These are phyloP conservation scores for Tetrahymena borealis DNA, from an alignment of 73 alveolate species.

Conservation along the genomic window DNA sequence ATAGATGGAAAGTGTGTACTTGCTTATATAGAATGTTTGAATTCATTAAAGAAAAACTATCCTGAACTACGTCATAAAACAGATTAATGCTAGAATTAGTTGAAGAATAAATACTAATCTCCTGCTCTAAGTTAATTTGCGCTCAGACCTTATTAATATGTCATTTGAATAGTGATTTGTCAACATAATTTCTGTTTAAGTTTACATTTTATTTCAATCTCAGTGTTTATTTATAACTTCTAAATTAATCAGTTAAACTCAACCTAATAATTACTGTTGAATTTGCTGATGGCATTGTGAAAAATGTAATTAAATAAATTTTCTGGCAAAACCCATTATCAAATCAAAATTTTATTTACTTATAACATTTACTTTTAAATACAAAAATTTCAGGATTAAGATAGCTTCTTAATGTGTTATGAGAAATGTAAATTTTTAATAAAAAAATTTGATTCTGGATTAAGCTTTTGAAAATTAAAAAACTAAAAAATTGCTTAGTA, in stretches of 20 bases:
- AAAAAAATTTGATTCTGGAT: no score
- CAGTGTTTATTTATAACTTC: neutral
- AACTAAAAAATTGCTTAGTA: no score
- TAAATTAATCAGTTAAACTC: neutral
- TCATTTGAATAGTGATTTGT: neutral
- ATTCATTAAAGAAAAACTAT: neutral
- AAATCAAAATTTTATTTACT: neutral
- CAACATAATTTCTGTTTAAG: neutral
- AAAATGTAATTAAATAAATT: neutral
- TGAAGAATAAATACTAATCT: neutral
- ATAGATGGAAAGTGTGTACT: neutral
- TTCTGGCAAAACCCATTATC: neutral
- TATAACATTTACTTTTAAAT: neutral
- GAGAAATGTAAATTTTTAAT: neutral
- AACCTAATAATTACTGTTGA: neutral
- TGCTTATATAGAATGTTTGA: neutral
- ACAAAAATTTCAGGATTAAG: neutral
- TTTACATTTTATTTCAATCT: neutral
- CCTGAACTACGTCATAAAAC: neutral
- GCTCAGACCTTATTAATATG: neutral
- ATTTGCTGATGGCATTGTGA: neutral
- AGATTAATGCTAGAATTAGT: neutral
- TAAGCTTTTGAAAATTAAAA: no score
- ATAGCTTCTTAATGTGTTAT: neutral
- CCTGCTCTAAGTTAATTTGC: neutral